Evolutionary conservation across 345 rosid genomes (phyloP).

Genomic region (Corymbia maculata): DNA sequence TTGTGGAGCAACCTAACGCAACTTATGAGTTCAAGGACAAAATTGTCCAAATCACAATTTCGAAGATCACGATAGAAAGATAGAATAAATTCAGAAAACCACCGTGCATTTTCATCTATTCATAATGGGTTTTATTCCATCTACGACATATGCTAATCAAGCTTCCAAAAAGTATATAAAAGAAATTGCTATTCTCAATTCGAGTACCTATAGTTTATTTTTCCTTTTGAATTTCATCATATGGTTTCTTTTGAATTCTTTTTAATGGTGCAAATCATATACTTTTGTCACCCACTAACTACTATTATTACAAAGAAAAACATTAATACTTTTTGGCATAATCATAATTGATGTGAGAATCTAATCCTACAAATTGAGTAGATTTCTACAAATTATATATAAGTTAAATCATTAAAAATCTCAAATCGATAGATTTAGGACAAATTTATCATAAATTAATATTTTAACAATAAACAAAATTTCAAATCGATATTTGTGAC

Average conservation of each 20-base stretch:
- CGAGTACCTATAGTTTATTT: neutral
- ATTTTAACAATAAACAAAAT: too few relatives aligned
- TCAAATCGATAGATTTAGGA: too few relatives aligned
- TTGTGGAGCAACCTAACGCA: neutral
- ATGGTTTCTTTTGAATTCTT: neutral
- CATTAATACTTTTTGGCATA: accelerated
- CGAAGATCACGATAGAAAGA: neutral
- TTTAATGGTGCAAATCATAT: neutral
- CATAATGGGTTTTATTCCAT: neutral
- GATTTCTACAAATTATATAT: too few relatives aligned
- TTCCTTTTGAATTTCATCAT: neutral
- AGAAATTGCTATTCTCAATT: neutral
- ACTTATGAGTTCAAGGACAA: neutral
- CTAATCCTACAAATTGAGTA: too few relatives aligned
- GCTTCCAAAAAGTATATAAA: neutral
- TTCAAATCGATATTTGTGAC: too few relatives aligned
- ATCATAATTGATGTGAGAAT: neutral
- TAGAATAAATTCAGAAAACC: neutral
- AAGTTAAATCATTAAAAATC: too few relatives aligned
- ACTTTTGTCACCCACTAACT: neutral
- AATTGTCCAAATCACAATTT: neutral
- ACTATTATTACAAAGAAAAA: neutral
- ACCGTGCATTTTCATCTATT: neutral
- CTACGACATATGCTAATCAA: neutral
- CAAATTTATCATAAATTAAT: too few relatives aligned